phyloP scores from a whole-genome alignment of 2,329 filamentous ascomycete species.

The Diplocarpon mali region DNA sequence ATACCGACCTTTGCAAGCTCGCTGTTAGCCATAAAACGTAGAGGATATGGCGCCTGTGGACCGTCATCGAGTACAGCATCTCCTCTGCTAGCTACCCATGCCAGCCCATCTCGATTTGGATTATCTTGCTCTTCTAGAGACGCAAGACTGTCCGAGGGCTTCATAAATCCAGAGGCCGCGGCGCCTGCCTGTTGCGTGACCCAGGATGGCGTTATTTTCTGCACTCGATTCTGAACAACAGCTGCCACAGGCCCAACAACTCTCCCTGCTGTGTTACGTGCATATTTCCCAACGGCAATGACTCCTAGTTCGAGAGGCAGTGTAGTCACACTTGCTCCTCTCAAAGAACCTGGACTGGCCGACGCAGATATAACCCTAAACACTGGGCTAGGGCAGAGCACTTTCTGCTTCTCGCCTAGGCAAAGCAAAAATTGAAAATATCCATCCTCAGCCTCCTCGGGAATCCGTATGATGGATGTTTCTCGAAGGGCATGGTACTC shows the following conservation, averaged over 20 bases:
- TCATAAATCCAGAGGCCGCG: constrained; percentile 27
- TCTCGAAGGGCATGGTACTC: constrained; percentile 45
- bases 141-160: constrained; percentile 9
- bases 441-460: constrained; percentile 50
- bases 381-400: constrained; percentile 53
- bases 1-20: constrained; percentile 28
- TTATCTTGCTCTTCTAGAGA: constrained; percentile 28
- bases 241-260: constrained; percentile 33
- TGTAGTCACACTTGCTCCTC: constrained; percentile 52
- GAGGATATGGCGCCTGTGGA: constrained; percentile 41
- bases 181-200: constrained; percentile 26
- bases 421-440: constrained; percentile 60
- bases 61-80: constrained; percentile 33
- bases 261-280: constrained; percentile 32
- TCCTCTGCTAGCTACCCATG: constrained; percentile 27
- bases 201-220: constrained; percentile 23
- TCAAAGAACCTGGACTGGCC: constrained; percentile 46
- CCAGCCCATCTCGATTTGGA: constrained; percentile 27
- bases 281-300: constrained; percentile 37
- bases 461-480: constrained; percentile 54
- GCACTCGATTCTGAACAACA: constrained; percentile 33
- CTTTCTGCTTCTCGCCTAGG: constrained; percentile 40
- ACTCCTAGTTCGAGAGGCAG: constrained; percentile 56
- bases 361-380: constrained; percentile 60
- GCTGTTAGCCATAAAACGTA: constrained; percentile 40